A percentile compares a stretch with the other conserved stretches of the same genome.
Evolutionary conservation across 768 basidiomycete species (phyloP).

Genomic region (Mycena olivaceomarginata): DNA sequence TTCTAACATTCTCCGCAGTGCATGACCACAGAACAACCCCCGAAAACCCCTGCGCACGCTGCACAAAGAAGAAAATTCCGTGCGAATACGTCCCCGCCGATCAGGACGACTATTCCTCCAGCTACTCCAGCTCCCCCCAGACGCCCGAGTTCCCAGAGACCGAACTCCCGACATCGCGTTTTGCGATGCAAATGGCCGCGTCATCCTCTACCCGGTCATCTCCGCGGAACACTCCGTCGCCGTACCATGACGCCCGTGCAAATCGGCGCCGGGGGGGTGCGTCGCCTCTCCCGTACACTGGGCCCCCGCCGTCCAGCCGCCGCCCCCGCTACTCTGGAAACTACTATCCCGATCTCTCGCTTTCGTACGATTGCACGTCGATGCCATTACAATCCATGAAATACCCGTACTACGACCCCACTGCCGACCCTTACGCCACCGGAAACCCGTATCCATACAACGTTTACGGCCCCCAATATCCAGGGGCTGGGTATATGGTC

Average conservation of each 20-base stretch:
- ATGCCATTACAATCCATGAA: not conserved
- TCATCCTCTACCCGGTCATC: not conserved
- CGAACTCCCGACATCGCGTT: not conserved
- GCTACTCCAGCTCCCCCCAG: not conserved
- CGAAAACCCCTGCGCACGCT: not conserved
- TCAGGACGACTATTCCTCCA: not conserved
- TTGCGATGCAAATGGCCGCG: not conserved
- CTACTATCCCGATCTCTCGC: not conserved
- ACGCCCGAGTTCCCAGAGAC: not conserved
- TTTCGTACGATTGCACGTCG: not conserved
- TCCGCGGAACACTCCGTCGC: not conserved
- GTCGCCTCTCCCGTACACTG: not conserved
- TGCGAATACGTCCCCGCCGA: not conserved
- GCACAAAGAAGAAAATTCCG: not conserved
- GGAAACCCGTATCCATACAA: not conserved
- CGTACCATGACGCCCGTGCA: not conserved
- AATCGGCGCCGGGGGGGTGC: not conserved
- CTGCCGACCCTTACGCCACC: not conserved
- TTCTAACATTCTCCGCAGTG: not conserved
- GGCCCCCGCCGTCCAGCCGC: not conserved
- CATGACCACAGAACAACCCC: not conserved
- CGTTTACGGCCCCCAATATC: not conserved
- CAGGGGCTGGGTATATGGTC: not conserved
- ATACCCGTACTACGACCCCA: not conserved
- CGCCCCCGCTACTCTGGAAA: not conserved